Evolutionary conservation across 805 yeast genomes (phyloP).

Genomic region (Tetrapisispora taiwanensis): DNA sequence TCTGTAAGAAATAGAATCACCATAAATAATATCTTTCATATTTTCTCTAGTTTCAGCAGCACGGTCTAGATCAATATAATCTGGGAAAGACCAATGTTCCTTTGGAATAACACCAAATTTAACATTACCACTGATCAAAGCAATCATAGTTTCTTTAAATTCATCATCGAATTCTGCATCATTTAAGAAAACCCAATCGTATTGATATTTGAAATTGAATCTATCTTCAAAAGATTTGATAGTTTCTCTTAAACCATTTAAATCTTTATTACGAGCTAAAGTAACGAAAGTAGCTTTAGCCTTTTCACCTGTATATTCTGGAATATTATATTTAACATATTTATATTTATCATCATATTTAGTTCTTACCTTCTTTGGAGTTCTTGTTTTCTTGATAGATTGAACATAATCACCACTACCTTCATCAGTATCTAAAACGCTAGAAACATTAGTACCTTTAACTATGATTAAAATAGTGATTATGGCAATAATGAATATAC

Average conservation of each 20-base stretch:
- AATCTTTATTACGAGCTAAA: slow-evolving; percentile 64
- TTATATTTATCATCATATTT: slow-evolving; percentile 4
- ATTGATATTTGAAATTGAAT: slow-evolving; percentile 71
- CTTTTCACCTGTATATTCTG: slow-evolving; percentile 27
- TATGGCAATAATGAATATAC: neutral
- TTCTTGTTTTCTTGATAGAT: neutral
- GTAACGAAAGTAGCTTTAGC: slow-evolving; percentile 79
- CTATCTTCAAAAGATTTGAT: slow-evolving; percentile 79
- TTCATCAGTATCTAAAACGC: neutral
- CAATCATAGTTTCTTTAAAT: slow-evolving; percentile 59
- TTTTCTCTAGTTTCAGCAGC: slow-evolving; percentile 47
- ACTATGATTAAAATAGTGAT: neutral
- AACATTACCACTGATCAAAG: slow-evolving; percentile 66
- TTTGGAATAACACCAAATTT: slow-evolving; percentile 70
- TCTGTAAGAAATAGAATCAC: slow-evolving; percentile 62
- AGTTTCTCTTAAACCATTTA: slow-evolving; percentile 49
- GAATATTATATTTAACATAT: slow-evolving; percentile 3
- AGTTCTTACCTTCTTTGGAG: neutral
- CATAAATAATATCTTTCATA: slow-evolving; percentile 51
- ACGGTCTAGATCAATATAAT: slow-evolving; percentile 62
- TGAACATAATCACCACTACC: neutral
- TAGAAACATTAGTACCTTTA: neutral
- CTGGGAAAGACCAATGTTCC: slow-evolving; percentile 83
- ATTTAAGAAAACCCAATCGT: slow-evolving; percentile 93
- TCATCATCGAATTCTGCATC: slow-evolving; percentile 79